A percentile compares a stretch with the other conserved stretches of the same genome.
Conservation (phyloP, 2,329 filamentous ascomycete genomes). For the Coniochaeta sp. region DNA sequence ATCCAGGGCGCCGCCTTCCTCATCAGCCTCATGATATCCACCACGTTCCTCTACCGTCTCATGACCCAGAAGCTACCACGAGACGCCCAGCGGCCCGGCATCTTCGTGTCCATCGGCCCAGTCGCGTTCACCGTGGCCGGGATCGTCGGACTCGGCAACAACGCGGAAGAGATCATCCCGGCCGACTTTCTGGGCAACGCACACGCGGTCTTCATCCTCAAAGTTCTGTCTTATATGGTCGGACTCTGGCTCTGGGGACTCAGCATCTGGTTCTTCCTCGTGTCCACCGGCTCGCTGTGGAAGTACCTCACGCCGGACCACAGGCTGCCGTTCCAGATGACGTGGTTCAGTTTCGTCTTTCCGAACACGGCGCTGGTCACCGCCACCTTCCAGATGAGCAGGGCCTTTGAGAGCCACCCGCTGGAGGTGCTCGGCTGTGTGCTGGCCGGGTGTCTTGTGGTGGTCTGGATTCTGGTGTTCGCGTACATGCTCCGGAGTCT, state of each 20-base stretch:
- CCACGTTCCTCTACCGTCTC: slow-evolving; percentile 75
- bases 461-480: slow-evolving; percentile 64
- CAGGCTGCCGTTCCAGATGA: slow-evolving; percentile 70
- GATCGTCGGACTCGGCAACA: slow-evolving; percentile 35
- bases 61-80: slow-evolving; percentile 83
- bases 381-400: slow-evolving; percentile 64
- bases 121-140: slow-evolving; percentile 51
- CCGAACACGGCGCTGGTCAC: slow-evolving; percentile 72
- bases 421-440: slow-evolving; percentile 62
- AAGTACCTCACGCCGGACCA: slow-evolving; percentile 51
- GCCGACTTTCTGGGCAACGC: slow-evolving; percentile 31
- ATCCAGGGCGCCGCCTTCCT: slow-evolving; percentile 49
- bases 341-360: slow-evolving; percentile 78
- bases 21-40: slow-evolving; percentile 69
- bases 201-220: slow-evolving; percentile 35
- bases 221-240: slow-evolving; percentile 49
- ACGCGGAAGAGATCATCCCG: slow-evolving; percentile 35
- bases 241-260: slow-evolving; percentile 77
- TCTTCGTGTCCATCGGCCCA: slow-evolving; percentile 80
- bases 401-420: slow-evolving; percentile 49
- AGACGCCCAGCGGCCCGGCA: slow-evolving; percentile 69
- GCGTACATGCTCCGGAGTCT: slow-evolving; percentile 65
- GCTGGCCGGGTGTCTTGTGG: slow-evolving; percentile 57
- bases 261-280: slow-evolving; percentile 79
- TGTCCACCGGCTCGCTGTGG: slow-evolving; percentile 69